These are phyloP conservation scores for Ceratorhiza oryzae-sativae DNA, from an alignment of 1,284 basidiomycete genomes.

Conservation along the genomic window DNA sequence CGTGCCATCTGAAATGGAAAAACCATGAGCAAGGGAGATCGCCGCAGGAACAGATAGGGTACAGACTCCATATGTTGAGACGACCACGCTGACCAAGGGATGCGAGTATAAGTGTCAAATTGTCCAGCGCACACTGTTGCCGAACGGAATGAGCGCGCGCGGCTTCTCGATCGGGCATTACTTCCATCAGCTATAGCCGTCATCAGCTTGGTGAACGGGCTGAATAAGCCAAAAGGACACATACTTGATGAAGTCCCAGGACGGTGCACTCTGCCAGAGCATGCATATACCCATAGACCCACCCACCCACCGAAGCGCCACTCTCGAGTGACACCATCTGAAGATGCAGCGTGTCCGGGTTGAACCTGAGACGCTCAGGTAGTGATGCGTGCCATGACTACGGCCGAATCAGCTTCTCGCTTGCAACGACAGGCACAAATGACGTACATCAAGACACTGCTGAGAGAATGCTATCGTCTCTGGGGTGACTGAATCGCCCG, in stretches of 20 bases:
- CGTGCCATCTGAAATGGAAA: constrained; percentile 15
- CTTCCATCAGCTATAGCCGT: constrained; percentile 16
- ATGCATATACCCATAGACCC: constrained; percentile 79
- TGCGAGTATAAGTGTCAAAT: constrained; percentile 64
- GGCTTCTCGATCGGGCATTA: constrained; percentile 23
- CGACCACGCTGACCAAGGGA: constrained; percentile 69
- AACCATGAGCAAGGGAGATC: neutral
- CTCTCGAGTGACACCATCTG: constrained; percentile 79
- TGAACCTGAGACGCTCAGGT: constrained; percentile 71
- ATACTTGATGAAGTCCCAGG: constrained; percentile 68
- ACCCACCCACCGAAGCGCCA: constrained; percentile 70
- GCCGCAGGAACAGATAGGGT: neutral
- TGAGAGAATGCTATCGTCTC: constrained; percentile 34
- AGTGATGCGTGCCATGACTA: constrained; percentile 64
- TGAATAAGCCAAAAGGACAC: constrained; percentile 45
- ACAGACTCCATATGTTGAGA: constrained; percentile 71
- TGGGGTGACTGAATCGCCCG: constrained; percentile 28
- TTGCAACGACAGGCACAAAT: neutral
- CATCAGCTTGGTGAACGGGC: neutral
- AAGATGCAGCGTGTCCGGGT: constrained; percentile 67
- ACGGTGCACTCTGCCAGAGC: constrained; percentile 68
- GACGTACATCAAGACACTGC: constrained; percentile 42
- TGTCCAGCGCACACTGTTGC: constrained; percentile 56
- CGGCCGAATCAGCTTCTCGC: neutral
- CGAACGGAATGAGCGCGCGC: constrained; percentile 32